phyloP scores from a whole-genome alignment of 495 filamentous ascomycete species.

The Hypoxylon fragiforme region DNA sequence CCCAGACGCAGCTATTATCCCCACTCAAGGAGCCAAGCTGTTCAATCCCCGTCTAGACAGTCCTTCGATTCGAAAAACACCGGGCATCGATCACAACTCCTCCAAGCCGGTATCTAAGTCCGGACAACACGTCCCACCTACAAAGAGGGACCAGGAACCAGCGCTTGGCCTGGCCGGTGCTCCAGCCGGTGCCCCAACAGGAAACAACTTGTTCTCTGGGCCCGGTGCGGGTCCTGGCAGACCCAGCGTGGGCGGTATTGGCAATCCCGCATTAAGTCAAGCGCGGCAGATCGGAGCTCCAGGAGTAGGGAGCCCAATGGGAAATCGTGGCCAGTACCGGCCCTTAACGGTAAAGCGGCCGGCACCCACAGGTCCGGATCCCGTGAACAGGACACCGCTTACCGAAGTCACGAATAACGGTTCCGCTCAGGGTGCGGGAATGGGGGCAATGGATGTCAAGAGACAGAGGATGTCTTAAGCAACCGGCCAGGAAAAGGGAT shows the following conservation, averaged over 20 bases:
- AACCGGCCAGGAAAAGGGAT: neutral
- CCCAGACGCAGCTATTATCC: conserved; percentile 38
- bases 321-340: conserved; percentile 62
- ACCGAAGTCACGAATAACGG: conserved; percentile 46
- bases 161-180: conserved; percentile 6
- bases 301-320: conserved; percentile 56
- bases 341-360: conserved; percentile 63
- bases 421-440: conserved; percentile 13
- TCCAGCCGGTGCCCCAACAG: conserved; percentile 1
- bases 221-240: conserved; percentile 37
- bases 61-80: conserved; percentile 85
- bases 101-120: conserved; percentile 64
- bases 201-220: conserved; percentile 18
- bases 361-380: conserved; percentile 28
- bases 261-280: conserved; percentile 72
- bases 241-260: conserved; percentile 45
- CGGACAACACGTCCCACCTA: conserved; percentile 46
- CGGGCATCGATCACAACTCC: conserved; percentile 80
- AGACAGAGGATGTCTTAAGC: conserved; percentile 45
- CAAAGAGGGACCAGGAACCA: conserved; percentile 30
- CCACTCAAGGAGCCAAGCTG: conserved; percentile 50
- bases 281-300: conserved; percentile 76
- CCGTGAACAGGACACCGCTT: conserved; percentile 38
- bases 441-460: conserved; percentile 42
- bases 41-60: conserved; percentile 86